Conservation (phyloP, 2,329 filamentous ascomycete genomes). For the Neofusicoccum sp. region DNA sequence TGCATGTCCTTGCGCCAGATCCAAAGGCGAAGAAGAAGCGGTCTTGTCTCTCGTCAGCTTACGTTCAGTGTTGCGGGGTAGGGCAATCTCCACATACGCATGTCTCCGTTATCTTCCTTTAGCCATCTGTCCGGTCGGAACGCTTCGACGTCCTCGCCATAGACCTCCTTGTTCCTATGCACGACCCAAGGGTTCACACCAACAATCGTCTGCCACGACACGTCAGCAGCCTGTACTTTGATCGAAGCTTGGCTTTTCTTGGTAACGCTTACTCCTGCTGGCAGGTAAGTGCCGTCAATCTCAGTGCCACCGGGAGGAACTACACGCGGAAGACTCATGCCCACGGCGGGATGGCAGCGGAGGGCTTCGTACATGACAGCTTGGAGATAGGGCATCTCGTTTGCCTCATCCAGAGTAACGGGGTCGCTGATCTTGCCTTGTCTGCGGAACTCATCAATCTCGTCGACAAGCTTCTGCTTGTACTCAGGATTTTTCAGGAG, state of each 20-base stretch:
- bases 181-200: slow-evolving; percentile 48
- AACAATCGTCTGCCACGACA: slow-evolving; percentile 23
- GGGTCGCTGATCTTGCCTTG: slow-evolving; percentile 22
- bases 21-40: slow-evolving; percentile 39
- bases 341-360: slow-evolving; percentile 43
- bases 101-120: slow-evolving; percentile 30
- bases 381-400: slow-evolving; percentile 41
- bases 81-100: slow-evolving; percentile 22
- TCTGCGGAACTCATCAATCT: slow-evolving; percentile 23
- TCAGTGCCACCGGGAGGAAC: slow-evolving; percentile 37
- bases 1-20: slow-evolving; percentile 29
- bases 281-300: slow-evolving; percentile 29
- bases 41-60: slow-evolving; percentile 18
- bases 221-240: neutral
- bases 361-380: slow-evolving; percentile 46
- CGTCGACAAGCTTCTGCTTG: slow-evolving; percentile 24
- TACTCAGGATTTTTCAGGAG: slow-evolving; percentile 24
- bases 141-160: slow-evolving; percentile 37
- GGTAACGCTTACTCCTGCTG: neutral
- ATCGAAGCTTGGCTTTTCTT: neutral
- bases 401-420: slow-evolving; percentile 22
- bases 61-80: neutral
- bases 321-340: slow-evolving; percentile 40
- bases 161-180: slow-evolving; percentile 42
- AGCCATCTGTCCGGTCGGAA: slow-evolving; percentile 51